These are phyloP conservation scores for Bolboschoenus planiculmis DNA, from an alignment of 176 grass and related monocot species.

Conservation along the genomic window DNA sequence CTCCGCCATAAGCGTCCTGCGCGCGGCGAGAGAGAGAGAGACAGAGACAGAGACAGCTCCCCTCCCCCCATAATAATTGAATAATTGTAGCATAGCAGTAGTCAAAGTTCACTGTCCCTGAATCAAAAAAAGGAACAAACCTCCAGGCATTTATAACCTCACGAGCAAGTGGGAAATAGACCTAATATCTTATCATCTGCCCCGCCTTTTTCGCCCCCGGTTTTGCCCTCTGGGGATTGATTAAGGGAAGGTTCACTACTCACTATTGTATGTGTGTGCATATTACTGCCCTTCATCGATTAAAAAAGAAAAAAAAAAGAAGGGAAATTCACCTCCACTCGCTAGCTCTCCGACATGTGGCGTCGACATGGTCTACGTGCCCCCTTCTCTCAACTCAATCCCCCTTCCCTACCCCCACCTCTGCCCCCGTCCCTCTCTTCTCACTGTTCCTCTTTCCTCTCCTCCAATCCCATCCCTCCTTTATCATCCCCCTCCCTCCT, in stretches of 20 bases:
- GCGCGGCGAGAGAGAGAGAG: too few relatives aligned
- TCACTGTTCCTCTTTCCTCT: background rate
- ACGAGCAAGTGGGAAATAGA: background rate
- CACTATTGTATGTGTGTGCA: too few relatives aligned
- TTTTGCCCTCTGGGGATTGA: too few relatives aligned
- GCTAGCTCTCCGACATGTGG: conserved; percentile 16
- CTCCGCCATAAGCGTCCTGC: too few relatives aligned
- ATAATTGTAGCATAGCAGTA: too few relatives aligned
- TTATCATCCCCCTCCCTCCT: background rate
- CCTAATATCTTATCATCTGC: too few relatives aligned
- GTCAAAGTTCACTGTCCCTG: too few relatives aligned
- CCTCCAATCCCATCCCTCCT: background rate
- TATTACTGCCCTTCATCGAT: too few relatives aligned
- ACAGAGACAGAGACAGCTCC: too few relatives aligned
- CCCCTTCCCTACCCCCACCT: background rate
- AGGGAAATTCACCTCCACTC: conserved; percentile 8
- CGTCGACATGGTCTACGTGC: conserved; percentile 11
- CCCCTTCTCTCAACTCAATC: conserved; percentile 7
- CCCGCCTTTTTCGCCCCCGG: too few relatives aligned
- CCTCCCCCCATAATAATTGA: too few relatives aligned
- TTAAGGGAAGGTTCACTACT: too few relatives aligned
- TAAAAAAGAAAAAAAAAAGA: background rate
- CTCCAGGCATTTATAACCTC: background rate
- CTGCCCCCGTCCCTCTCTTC: background rate
- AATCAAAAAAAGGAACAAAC: background rate